These are phyloP conservation scores for Themeda triandra DNA, from an alignment of 176 grass and related monocot genomes.

Conservation along the genomic window DNA sequence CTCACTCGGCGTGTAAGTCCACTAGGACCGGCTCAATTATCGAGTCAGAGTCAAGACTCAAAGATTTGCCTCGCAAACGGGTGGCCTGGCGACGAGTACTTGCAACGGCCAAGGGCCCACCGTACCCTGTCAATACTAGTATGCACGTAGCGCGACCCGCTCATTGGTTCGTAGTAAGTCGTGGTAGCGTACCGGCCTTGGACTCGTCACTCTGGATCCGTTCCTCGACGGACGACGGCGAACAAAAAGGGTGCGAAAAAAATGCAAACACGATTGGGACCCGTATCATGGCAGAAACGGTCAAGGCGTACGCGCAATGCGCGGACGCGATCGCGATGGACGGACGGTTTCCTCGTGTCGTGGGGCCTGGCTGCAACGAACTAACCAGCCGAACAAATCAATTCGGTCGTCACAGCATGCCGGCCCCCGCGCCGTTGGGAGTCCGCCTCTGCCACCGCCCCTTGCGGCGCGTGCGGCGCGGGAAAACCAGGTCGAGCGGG, in stretches of 20 bases:
- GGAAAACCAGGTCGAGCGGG: neutral
- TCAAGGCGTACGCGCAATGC: neutral
- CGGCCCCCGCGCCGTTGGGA: neutral
- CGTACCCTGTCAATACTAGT: neutral
- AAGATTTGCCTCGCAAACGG: neutral
- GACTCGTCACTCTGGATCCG: neutral
- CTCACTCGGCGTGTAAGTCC: neutral
- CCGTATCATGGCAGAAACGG: neutral
- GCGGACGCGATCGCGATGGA: neutral
- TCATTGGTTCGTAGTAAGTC: neutral
- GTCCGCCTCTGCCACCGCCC: neutral
- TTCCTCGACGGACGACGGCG: neutral
- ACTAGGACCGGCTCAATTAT: neutral
- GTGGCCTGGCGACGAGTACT: neutral
- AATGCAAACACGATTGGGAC: neutral
- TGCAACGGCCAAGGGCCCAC: neutral
- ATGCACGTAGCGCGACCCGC: neutral
- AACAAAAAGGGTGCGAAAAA: neutral
- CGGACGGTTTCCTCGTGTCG: neutral
- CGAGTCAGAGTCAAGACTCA: neutral
- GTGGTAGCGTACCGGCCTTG: neutral
- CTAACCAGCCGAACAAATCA: neutral
- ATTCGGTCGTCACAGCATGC: neutral
- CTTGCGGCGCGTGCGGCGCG: slow-evolving; percentile 42
- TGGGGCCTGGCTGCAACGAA: neutral